Conservation (phyloP, 1,284 basidiomycete genomes). For the Moesziomyces antarcticus region DNA sequence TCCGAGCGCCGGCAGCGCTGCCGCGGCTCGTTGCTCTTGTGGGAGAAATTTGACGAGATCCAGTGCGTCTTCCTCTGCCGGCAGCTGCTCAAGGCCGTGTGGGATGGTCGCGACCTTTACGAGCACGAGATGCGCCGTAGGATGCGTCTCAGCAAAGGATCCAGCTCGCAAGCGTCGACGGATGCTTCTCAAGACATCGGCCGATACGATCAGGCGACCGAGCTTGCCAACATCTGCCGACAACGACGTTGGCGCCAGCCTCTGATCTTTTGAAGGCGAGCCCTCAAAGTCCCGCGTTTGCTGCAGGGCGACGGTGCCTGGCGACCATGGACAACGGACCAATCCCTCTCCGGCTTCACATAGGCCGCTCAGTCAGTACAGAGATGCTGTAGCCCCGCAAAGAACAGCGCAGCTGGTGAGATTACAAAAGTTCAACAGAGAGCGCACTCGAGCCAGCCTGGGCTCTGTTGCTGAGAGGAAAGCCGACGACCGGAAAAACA, state of each 20-base stretch:
- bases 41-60: conserved; percentile 17
- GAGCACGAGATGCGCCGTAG: neutral
- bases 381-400: no score
- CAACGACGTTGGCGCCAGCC: conserved; percentile 20
- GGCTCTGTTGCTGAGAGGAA: no score
- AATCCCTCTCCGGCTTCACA: no score
- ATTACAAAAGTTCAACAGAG: no score
- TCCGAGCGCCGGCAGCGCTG: conserved; percentile 13
- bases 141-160: neutral
- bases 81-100: conserved; percentile 20
- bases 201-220: conserved; percentile 11
- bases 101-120: conserved; percentile 17
- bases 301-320: neutral
- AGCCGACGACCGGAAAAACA: neutral
- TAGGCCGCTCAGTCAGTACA: neutral
- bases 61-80: conserved; percentile 22
- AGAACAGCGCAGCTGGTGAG: no score
- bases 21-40: conserved; percentile 14
- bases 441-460: no score
- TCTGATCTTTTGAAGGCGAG: conserved; percentile 9
- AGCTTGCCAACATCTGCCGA: conserved; percentile 14
- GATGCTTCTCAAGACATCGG: neutral
- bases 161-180: neutral
- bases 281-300: neutral
- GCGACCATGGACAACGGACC: neutral